Conservation (phyloP, 228 moss, liverwort and hornwort species). For the Sphagnum magellanicum region DNA sequence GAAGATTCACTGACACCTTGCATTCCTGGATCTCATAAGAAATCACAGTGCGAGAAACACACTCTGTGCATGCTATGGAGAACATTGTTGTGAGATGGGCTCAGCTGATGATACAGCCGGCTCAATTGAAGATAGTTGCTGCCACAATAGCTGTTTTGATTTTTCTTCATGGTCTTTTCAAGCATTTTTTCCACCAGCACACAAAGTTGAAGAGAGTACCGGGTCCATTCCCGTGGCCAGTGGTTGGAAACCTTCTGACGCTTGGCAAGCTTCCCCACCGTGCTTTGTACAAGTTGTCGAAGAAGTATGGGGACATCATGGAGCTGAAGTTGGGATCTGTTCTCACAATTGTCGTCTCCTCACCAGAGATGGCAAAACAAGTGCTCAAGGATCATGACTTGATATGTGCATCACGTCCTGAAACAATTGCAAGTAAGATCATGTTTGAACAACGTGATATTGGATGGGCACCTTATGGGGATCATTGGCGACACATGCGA, state of each 20-base stretch:
- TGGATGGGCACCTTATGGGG: slow-evolving; percentile 1
- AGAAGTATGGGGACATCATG: slow-evolving; percentile 12
- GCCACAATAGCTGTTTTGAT: too few relatives aligned
- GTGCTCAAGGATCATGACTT: slow-evolving; percentile 4
- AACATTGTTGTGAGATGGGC: too few relatives aligned
- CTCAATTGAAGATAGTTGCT: too few relatives aligned
- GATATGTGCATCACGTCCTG: slow-evolving; percentile 5
- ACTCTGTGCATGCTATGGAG: too few relatives aligned
- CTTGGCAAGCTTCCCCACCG: slow-evolving; percentile 3
- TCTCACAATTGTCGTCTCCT: slow-evolving; percentile 8
- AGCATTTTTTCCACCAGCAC: too few relatives aligned
- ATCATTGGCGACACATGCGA: slow-evolving; percentile 5
- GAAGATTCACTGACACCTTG: too few relatives aligned
- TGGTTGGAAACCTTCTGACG: slow-evolving; percentile 1
- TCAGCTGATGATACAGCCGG: too few relatives aligned
- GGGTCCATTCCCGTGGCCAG: slow-evolving; percentile 10
- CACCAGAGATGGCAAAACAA: slow-evolving; percentile 1
- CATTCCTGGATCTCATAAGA: too few relatives aligned
- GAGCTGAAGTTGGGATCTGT: slow-evolving; percentile 5
- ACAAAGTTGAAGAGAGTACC: slow-evolving; percentile 1
- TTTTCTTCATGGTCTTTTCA: too few relatives aligned
- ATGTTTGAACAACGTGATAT: neutral
- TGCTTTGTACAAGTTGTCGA: neutral
- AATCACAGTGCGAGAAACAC: too few relatives aligned
- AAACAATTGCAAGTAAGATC: neutral